Evolutionary conservation across 768 basidiomycete species (phyloP), one percentile per base, ranked within the genome.

Genomic region (Mycena amicta): DNA sequence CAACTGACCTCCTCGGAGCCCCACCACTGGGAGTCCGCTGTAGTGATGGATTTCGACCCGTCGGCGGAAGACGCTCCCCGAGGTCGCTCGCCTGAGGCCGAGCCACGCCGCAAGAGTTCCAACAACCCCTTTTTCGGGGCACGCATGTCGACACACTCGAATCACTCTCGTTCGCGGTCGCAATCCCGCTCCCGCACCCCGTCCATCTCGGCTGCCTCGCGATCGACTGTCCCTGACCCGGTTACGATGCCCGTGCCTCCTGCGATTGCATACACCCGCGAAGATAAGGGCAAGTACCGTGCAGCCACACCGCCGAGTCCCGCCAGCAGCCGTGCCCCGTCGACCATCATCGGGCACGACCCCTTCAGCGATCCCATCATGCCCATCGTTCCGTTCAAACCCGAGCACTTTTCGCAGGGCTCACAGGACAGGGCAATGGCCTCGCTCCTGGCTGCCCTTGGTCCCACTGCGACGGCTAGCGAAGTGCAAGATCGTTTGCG

Each of bases 391-490:
- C 59, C 52, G 18, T 2, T 79, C 81, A 16, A 68, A 69, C n/a
- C 68, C 75, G 13, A 80, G 75, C 60, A 82, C 39, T 3, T 4
- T 16, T 57, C 55, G 22, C 28, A 54, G 15, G 33, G 3, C 43
- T 51, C 56, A 33, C 55, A 77, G 49, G 78, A 83, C 52, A 80
- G 77, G 45, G 86, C 87, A 16, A 71, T 90, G 63, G 78, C 77
- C 67, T 86, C 85, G n/a, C 75, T 90, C 52, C 80, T 89, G 57
- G 87, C 84, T 22, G 88, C 85, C n/a, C 78, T 90, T 41, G 80
- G 86, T 3, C 41, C 59, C 5, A 5, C 51, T 31, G 72, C 79
- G 2, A 68, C 79, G 1, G 74, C 77, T 45, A 76, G 78, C 31
- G 78, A 81, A 54, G 75, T 77, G 2, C 75, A 83, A 62, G 76